These are phyloP conservation scores for Phaffomyces opuntiae DNA, from an alignment of 805 yeast genomes.

Conservation along the genomic window DNA sequence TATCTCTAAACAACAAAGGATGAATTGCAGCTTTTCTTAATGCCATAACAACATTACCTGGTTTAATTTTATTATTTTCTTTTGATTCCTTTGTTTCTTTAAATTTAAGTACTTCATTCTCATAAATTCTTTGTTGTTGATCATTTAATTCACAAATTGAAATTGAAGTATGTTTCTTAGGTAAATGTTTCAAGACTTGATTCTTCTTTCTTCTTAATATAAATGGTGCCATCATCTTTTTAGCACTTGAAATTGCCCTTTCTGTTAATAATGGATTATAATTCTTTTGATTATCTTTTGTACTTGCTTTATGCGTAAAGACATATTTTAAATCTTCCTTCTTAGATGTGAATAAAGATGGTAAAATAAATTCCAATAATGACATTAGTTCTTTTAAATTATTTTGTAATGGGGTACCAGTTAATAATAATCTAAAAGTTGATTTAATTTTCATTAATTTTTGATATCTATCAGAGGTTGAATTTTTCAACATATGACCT, in stretches of 20 bases:
- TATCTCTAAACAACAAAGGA: slow-evolving; percentile 72
- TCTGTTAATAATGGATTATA: slow-evolving; percentile 80
- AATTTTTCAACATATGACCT: slow-evolving; percentile 94
- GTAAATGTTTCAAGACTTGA: slow-evolving; percentile 86
- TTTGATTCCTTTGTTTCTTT: slow-evolving; percentile 22
- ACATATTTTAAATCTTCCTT: slow-evolving; percentile 75
- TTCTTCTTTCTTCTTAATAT: slow-evolving; percentile 86
- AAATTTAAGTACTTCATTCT: slow-evolving; percentile 42
- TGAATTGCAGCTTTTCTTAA: slow-evolving; percentile 90
- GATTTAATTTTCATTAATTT: slow-evolving; percentile 83
- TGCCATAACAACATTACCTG: slow-evolving; percentile 76
- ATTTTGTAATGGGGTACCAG: slow-evolving; percentile 97
- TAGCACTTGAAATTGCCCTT: slow-evolving; percentile 89
- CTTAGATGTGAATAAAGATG: slow-evolving; percentile 71
- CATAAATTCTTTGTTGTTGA: slow-evolving; percentile 52
- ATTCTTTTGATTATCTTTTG: slow-evolving; percentile 41
- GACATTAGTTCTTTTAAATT: slow-evolving; percentile 88
- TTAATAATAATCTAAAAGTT: slow-evolving; percentile 75
- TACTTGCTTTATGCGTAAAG: slow-evolving; percentile 81
- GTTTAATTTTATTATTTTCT: slow-evolving; percentile 23
- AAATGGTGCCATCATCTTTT: slow-evolving; percentile 98
- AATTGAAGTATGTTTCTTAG: slow-evolving; percentile 61
- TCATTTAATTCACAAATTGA: slow-evolving; percentile 58
- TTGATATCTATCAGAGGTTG: slow-evolving; percentile 76
- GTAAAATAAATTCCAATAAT: slow-evolving; percentile 83